A percentile compares a stretch with the other conserved stretches of the same genome.
Evolutionary conservation across 192 early-diverging fungal species (phyloP).

Genomic region (Rhizophlyctis rosea): DNA sequence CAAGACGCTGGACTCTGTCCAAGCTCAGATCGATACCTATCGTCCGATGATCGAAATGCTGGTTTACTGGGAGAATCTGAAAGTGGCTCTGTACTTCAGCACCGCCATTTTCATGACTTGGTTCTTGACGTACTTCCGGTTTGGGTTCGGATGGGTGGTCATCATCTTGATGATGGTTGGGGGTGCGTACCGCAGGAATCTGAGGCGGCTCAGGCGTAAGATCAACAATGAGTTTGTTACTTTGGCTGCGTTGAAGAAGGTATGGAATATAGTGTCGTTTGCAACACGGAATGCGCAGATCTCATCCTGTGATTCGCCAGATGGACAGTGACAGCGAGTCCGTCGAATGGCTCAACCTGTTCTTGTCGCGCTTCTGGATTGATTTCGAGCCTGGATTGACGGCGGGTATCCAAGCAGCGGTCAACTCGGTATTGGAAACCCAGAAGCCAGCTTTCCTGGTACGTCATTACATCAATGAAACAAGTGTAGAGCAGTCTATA

Average conservation of each 20-base stretch:
- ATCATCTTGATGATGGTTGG: constrained; percentile 21
- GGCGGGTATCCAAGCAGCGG: constrained; percentile 64
- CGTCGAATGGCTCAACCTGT: constrained; percentile 90
- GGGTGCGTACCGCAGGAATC: constrained; percentile 21
- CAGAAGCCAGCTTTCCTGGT: constrained; percentile 75
- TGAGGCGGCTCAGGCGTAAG: constrained; percentile 19
- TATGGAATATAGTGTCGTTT: neutral
- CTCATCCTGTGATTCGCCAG: too few relatives aligned
- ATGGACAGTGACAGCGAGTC: constrained; percentile 45
- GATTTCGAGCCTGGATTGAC: constrained; percentile 86
- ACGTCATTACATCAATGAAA: too few relatives aligned
- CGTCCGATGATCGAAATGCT: constrained; percentile 27
- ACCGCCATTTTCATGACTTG: constrained; percentile 24
- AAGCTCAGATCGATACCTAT: constrained; percentile 12
- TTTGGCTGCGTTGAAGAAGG: constrained; percentile 17
- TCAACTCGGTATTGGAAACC: constrained; percentile 71
- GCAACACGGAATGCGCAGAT: too few relatives aligned
- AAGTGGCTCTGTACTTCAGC: constrained; percentile 22
- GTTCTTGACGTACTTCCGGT: constrained; percentile 22
- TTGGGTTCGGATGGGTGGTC: constrained; percentile 26
- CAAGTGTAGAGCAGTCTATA: constrained; percentile 62
- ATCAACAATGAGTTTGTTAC: constrained; percentile 19
- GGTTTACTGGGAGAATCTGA: constrained; percentile 29
- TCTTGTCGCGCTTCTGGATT: constrained; percentile 82
- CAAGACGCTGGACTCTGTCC: constrained; percentile 16